Base-by-base conservation (phyloP, 2,329 filamentous ascomycete species). In the Paraconiothyrium sp. region DNA sequence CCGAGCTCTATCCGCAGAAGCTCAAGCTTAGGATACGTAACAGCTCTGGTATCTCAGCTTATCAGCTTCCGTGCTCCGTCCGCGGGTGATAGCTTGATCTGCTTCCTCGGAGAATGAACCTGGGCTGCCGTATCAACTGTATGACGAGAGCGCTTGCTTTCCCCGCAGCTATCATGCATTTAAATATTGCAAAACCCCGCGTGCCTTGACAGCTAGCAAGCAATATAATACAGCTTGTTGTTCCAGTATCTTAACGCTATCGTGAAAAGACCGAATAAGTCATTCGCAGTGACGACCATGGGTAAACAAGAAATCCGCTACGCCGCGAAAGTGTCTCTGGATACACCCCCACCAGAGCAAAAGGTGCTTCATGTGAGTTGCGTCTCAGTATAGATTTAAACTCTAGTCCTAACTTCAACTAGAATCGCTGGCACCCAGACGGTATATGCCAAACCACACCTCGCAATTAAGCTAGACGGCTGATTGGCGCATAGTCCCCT, bases 341-440 rank as follows among this genome's bases (percentile, higher is more conserved):
- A 92, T 60, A 92, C 87, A 75, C 89, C 90, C 37, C 90, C 91
- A 5, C 82, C 84, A 39, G 87, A 92, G 65, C 91, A 94, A 74
- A 79, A 86, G 2, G 85, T 86, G 55, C 80, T 94, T 10, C 92
- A 94, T 79, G 90, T 92, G 83, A 74, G 35, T 30, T 7, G 24
- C 44, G 27, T 13, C 46, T 13, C 5, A 13, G 34, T 27, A 11
- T 11, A 13, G 54, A 13, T 16, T 34, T 20, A 11, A 34, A 24
- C 9, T 16, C 44, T 4, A 30, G 55, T 5, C 30, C 27, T 39
- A 46, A 60, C 4, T n/a, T 69, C 54, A 62, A 10, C 22, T 67
- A 93, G 91, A 97, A 97, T 73, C 86, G 93, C 77, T 97, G 93
- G 94, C 94, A 97, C 74, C 94, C 94, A 39, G 93, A 97, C 67